Conservation (phyloP, 192 early-diverging fungal species). For the Phlyctochytrium arcticum region DNA sequence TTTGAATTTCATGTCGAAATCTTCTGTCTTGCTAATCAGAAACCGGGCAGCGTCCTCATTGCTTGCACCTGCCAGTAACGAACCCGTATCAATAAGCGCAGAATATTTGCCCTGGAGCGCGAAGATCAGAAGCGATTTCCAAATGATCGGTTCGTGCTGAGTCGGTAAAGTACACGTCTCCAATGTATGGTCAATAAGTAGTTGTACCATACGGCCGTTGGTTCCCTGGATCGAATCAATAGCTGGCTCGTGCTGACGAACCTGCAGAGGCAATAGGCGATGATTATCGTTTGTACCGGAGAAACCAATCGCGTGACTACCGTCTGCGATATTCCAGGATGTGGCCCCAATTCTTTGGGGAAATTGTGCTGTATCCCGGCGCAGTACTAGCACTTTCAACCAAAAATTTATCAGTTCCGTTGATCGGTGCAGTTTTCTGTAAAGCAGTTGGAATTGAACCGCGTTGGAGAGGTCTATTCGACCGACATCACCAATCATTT, state of each 20-base stretch:
- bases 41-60: not conserved
- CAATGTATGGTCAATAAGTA: no score
- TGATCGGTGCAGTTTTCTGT: not conserved
- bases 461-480: constrained; percentile 18
- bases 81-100: not conserved
- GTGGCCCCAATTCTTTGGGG: no score
- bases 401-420: constrained; percentile 15
- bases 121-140: not conserved
- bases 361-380: constrained; percentile 14
- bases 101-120: not conserved
- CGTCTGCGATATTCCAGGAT: no score
- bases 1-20: not conserved
- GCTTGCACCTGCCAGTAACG: not conserved
- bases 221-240: no score
- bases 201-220: no score
- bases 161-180: not conserved
- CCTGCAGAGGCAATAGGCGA: no score
- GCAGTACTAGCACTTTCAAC: constrained; percentile 4
- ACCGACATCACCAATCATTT: not conserved
- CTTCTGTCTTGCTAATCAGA: not conserved
- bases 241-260: no score
- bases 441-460: not conserved
- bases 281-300: no score
- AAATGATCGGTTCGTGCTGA: not conserved
- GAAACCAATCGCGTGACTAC: no score